Conservation (phyloP, 2,329 filamentous ascomycete species). For the Arthrinium puccinioides region DNA sequence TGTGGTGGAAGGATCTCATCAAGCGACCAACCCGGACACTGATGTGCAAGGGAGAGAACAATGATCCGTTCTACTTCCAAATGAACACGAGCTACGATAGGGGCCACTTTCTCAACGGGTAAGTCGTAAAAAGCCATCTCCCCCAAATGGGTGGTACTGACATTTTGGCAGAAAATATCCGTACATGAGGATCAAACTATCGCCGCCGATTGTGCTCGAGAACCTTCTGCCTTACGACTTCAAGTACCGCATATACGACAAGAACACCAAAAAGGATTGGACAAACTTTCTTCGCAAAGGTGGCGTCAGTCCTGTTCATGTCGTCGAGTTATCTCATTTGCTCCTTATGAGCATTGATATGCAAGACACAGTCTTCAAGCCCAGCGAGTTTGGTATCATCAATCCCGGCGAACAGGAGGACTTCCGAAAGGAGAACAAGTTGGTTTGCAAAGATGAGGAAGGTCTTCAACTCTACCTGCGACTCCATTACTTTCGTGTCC, state of each 20-base stretch:
- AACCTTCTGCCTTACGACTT: slow-evolving; percentile 96
- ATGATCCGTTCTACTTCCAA: slow-evolving; percentile 94
- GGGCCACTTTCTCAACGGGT: slow-evolving; percentile 73
- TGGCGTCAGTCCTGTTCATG: slow-evolving; percentile 92
- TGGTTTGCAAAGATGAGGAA: slow-evolving; percentile 79
- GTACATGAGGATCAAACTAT: slow-evolving; percentile 88
- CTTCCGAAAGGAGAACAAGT: slow-evolving; percentile 72
- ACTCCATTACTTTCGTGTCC: slow-evolving; percentile 85
- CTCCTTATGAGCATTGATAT: slow-evolving; percentile 90
- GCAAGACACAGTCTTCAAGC: slow-evolving; percentile 90
- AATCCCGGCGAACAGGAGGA: slow-evolving; percentile 84
- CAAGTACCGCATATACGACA: slow-evolving; percentile 98
- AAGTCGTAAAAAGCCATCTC: no score
- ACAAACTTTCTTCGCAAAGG: slow-evolving; percentile 96
- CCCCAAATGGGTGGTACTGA: no score
- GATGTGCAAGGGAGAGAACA: slow-evolving; percentile 79
- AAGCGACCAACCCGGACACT: slow-evolving; percentile 79
- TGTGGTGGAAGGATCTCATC: slow-evolving; percentile 91
- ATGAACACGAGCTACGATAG: slow-evolving; percentile 80
- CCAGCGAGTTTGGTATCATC: slow-evolving; percentile 95
- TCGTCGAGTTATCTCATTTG: slow-evolving; percentile 91
- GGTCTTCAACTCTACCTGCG: slow-evolving; percentile 73
- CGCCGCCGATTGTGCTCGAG: slow-evolving; percentile 87
- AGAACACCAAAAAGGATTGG: slow-evolving; percentile 98
- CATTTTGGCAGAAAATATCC: slow-evolving; percentile 61